phyloP scores from a whole-genome alignment of 2,329 filamentous ascomycete species.

The Cladophialophora psammophila region DNA sequence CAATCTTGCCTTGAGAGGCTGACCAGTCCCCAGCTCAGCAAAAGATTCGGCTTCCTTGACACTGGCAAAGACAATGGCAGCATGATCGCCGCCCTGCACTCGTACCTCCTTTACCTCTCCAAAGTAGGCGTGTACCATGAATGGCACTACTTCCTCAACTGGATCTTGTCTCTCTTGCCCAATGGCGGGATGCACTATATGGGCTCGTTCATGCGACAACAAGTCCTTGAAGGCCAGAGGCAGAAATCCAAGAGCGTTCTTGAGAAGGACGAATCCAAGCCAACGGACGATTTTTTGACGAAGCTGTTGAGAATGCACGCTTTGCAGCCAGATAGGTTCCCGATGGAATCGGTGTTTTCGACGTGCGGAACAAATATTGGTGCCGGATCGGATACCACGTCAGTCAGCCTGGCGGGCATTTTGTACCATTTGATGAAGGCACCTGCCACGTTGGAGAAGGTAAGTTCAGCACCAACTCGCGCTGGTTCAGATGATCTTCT shows the following conservation, averaged over 20 bases:
- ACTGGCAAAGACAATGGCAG: constrained; percentile 45
- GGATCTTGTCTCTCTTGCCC: constrained; percentile 42
- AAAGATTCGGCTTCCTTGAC: constrained; percentile 47
- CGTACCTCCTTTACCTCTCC: constrained; percentile 48
- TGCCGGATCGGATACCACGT: constrained; percentile 82
- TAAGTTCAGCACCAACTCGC: neutral
- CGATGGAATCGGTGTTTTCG: constrained; percentile 42
- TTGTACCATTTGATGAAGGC: constrained; percentile 78
- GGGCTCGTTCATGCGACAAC: constrained; percentile 45
- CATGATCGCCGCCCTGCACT: constrained; percentile 49
- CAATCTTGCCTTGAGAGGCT: neutral
- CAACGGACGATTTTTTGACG: constrained; percentile 50
- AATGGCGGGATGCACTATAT: constrained; percentile 46
- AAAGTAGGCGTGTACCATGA: constrained; percentile 53
- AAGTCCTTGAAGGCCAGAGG: constrained; percentile 41
- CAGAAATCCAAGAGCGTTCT: constrained; percentile 28
- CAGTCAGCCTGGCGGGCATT: constrained; percentile 72
- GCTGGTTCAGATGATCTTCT: neutral
- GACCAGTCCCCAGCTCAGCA: constrained; percentile 41
- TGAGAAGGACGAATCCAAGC: constrained; percentile 37
- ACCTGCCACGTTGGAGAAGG: constrained; percentile 47
- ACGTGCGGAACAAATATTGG: constrained; percentile 38
- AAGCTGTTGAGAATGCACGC: constrained; percentile 49
- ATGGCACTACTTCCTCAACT: constrained; percentile 49
- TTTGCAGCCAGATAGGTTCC: constrained; percentile 42